A percentile compares a stretch with the other conserved stretches of the same genome.
These are phyloP conservation scores for Phytophthora chlamydospora DNA, from an alignment of 352 stramenopile species.

Conservation along the genomic window DNA sequence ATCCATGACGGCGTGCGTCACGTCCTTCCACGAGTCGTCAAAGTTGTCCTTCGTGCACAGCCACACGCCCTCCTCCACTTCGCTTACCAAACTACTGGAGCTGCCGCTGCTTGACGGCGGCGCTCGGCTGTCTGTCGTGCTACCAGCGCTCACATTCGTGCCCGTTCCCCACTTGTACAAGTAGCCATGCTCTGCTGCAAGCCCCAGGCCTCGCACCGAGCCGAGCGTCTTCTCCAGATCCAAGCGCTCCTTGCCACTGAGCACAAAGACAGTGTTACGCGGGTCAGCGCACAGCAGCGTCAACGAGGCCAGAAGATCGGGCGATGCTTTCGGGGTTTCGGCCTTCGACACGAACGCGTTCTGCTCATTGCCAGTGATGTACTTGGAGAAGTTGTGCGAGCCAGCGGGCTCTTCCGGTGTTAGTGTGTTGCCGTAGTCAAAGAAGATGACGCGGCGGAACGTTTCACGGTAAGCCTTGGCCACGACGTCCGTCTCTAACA, in stretches of 20 bases:
- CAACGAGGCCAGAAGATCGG: slow-evolving; percentile 89
- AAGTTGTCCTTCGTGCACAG: slow-evolving; percentile 91
- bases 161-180: slow-evolving; percentile 94
- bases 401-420: slow-evolving; percentile 85
- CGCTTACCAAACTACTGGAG: slow-evolving; percentile 32
- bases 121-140: slow-evolving; percentile 33
- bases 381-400: slow-evolving; percentile 84
- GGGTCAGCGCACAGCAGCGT: slow-evolving; percentile 93
- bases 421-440: slow-evolving; percentile 99
- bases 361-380: slow-evolving; percentile 54
- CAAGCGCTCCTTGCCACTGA: slow-evolving; percentile 96
- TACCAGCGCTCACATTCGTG: slow-evolving; percentile 40
- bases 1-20: slow-evolving; percentile 98
- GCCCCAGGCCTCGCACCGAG: slow-evolving; percentile 93
- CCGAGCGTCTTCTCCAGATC: slow-evolving; percentile 95
- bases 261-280: slow-evolving; percentile 98
- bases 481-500: slow-evolving; percentile 93
- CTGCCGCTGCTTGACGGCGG: slow-evolving; percentile 23
- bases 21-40: slow-evolving; percentile 97
- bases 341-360: slow-evolving; percentile 39
- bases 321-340: slow-evolving; percentile 41
- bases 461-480: slow-evolving; percentile 89
- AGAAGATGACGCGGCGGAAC: slow-evolving; percentile 93
- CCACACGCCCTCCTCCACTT: slow-evolving; percentile 68
- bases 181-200: slow-evolving; percentile 99